phyloP scores from a whole-genome alignment of 805 yeast genomes.

The Metschnikowia lochheadii region DNA sequence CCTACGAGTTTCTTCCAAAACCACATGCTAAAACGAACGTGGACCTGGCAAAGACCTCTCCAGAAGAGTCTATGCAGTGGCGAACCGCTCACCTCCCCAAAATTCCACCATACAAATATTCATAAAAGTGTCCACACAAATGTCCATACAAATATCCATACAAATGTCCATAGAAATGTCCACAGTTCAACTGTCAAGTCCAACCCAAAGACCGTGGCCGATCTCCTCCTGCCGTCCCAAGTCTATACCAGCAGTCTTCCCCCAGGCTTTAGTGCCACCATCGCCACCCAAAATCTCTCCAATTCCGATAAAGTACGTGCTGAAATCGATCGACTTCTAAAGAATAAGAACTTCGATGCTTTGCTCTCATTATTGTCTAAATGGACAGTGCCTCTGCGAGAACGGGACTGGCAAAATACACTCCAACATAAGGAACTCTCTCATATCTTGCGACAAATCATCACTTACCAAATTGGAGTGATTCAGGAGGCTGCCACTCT shows the following conservation, averaged over 20 bases:
- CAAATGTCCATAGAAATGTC: not conserved
- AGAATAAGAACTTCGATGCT: slow-evolving; percentile 5
- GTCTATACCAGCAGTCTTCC: not conserved
- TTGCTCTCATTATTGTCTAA: slow-evolving; percentile 7
- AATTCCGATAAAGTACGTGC: not conserved
- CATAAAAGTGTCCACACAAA: no score
- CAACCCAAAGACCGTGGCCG: not conserved
- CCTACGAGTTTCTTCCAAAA: not conserved
- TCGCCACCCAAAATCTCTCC: not conserved
- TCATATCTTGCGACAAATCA: slow-evolving; percentile 9
- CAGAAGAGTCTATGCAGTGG: slow-evolving; percentile 1
- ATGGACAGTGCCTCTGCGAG: slow-evolving; percentile 12
- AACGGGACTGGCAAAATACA: slow-evolving; percentile 8
- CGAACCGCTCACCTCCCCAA: not conserved
- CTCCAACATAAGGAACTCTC: slow-evolving; percentile 13
- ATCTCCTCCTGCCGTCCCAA: not conserved
- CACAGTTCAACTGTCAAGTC: not conserved
- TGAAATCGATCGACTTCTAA: slow-evolving; percentile 11
- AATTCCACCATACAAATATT: not conserved
- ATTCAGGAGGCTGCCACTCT: slow-evolving; percentile 9
- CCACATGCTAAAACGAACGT: slow-evolving; percentile 5
- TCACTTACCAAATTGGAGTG: slow-evolving; percentile 12
- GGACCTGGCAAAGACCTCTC: slow-evolving; percentile 3
- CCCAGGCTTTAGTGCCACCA: not conserved
- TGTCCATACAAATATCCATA: no score